These are phyloP conservation scores for Fragilaria radians DNA, from an alignment of 108 stramenopile genomes.

Conservation along the genomic window DNA sequence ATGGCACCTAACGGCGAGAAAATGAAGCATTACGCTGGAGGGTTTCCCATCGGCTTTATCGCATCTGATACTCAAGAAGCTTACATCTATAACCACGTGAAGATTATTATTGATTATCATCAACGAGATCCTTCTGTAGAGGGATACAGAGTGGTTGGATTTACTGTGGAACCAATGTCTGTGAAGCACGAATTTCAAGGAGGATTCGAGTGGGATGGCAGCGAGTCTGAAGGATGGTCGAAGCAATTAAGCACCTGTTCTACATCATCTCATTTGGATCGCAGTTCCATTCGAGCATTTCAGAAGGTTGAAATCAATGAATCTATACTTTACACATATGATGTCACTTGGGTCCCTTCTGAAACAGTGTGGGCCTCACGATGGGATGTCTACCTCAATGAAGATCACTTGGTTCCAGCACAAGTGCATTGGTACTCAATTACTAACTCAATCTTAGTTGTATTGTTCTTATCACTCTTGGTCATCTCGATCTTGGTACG, in stretches of 20 bases:
- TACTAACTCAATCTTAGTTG: slow-evolving; percentile 92
- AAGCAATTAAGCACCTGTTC: slow-evolving; percentile 69
- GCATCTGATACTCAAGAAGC: slow-evolving; percentile 44
- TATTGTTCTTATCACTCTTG: slow-evolving; percentile 90
- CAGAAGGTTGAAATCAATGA: slow-evolving; percentile 52
- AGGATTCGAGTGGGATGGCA: slow-evolving; percentile 74
- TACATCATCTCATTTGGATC: slow-evolving; percentile 26
- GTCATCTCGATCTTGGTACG: slow-evolving; percentile 94
- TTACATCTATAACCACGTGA: slow-evolving; percentile 94
- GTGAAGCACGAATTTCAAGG: slow-evolving; percentile 74
- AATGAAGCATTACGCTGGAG: slow-evolving; percentile 80
- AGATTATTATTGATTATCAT: slow-evolving; percentile 89
- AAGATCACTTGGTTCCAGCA: slow-evolving; percentile 86
- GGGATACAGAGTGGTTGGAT: slow-evolving; percentile 92
- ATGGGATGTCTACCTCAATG: slow-evolving; percentile 97
- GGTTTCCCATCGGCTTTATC: slow-evolving; percentile 90
- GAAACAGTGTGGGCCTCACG: slow-evolving; percentile 93
- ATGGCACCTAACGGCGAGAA: slow-evolving; percentile 34
- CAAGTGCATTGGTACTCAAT: slow-evolving; percentile 98
- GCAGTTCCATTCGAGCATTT: slow-evolving; percentile 21
- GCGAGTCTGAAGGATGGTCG: slow-evolving; percentile 38
- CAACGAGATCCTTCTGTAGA: slow-evolving; percentile 61
- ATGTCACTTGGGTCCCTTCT: slow-evolving; percentile 89
- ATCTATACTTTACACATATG: slow-evolving; percentile 95
- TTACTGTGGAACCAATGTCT: slow-evolving; percentile 91